A percentile compares a stretch with the other conserved stretches of the same genome.
Evolutionary conservation across 441 rosid genomes (phyloP).

Genomic region (Dalechampia spathulata): DNA sequence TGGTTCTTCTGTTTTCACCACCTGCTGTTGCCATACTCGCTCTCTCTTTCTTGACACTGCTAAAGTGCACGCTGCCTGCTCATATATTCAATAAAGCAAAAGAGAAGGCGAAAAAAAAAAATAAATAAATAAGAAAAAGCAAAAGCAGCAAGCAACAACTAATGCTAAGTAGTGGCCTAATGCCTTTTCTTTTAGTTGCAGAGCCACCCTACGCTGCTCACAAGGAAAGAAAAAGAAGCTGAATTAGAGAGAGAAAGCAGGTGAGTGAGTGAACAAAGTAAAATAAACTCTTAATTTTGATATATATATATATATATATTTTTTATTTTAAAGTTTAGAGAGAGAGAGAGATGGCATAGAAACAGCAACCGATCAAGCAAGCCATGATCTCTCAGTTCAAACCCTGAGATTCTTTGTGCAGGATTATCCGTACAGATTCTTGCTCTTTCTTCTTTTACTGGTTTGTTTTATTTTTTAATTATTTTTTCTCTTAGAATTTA

Average conservation of each 20-base stretch:
- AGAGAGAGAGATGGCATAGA: neutral
- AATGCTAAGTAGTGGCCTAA: too few relatives aligned
- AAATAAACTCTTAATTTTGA: conserved; percentile 14
- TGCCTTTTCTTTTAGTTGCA: conserved; percentile 4
- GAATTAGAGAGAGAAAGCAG: conserved; percentile 14
- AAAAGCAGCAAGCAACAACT: conserved; percentile 34
- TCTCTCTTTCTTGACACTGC: too few relatives aligned
- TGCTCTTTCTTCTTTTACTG: conserved; percentile 12
- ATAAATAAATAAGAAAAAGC: too few relatives aligned
- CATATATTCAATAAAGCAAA: too few relatives aligned
- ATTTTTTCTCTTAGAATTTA: too few relatives aligned
- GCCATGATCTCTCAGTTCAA: neutral
- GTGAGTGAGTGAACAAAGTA: neutral
- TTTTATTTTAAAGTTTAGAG: conserved; percentile 8
- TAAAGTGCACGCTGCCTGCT: too few relatives aligned
- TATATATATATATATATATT: neutral
- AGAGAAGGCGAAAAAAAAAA: too few relatives aligned
- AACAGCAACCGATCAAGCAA: too few relatives aligned
- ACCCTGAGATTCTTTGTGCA: neutral
- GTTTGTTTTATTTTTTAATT: neutral
- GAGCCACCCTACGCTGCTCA: conserved; percentile 2
- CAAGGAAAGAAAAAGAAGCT: neutral
- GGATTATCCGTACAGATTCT: conserved; percentile 9
- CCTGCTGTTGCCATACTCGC: too few relatives aligned
- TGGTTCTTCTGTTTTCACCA: conserved; percentile 5